A percentile compares a stretch with the other conserved stretches of the same genome.
phyloP scores from a whole-genome alignment of 768 basidiomycete genomes.

The Phallus indusiatus region DNA sequence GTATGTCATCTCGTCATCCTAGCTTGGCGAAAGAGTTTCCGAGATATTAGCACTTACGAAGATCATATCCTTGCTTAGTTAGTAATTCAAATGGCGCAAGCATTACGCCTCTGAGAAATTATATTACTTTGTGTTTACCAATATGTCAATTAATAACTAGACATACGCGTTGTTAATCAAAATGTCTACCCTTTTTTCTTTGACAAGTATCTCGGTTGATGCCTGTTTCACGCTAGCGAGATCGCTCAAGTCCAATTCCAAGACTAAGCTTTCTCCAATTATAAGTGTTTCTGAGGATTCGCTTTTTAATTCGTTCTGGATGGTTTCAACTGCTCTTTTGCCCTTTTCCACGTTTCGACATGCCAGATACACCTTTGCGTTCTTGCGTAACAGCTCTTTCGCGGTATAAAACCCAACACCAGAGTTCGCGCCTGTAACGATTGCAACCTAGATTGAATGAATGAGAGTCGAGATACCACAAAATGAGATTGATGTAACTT shows the following conservation, averaged over 20 bases:
- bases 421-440: not conserved
- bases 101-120: slow-evolving; percentile 25
- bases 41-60: slow-evolving; percentile 16
- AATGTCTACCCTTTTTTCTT: slow-evolving; percentile 8
- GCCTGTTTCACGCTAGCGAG: slow-evolving; percentile 8
- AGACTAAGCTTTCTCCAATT: not conserved
- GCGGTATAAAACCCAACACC: slow-evolving; percentile 9
- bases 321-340: not conserved
- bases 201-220: slow-evolving; percentile 6
- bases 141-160: no score
- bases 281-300: not conserved
- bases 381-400: slow-evolving; percentile 7
- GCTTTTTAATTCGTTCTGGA: not conserved
- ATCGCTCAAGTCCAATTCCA: slow-evolving; percentile 8
- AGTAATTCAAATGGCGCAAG: slow-evolving; percentile 19
- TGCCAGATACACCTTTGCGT: slow-evolving; percentile 10
- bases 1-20: not conserved
- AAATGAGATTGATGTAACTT: not conserved
- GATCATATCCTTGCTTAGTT: slow-evolving; percentile 32
- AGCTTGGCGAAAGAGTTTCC: not conserved
- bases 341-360: not conserved
- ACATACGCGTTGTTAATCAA: slow-evolving; percentile 9
- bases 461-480: not conserved
- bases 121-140: not conserved
- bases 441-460: not conserved